Percentiles rank a stretch among this genome's conserved stretches.
Conservation (phyloP, 257 asterid genomes). For the Nicotiana tomentosiformis region DNA sequence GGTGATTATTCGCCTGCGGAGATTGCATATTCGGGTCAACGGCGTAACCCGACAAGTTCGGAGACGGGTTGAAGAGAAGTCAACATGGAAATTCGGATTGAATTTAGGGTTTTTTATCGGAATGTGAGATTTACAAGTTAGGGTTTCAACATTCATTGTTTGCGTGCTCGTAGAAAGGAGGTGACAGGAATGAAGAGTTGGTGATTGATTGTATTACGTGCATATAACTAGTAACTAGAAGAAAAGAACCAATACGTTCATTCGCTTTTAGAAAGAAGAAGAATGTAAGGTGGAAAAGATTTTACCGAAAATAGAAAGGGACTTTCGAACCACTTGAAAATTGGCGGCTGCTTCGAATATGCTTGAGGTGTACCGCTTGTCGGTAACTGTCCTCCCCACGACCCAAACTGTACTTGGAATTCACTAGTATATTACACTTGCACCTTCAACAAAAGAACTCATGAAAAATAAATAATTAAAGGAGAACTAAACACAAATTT, state of each 20-base stretch:
- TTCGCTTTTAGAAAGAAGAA: background rate
- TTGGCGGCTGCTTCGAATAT: slow-evolving; percentile 3
- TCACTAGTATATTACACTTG: too few species aligned
- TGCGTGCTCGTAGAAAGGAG: too few species aligned
- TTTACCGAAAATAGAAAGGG: background rate
- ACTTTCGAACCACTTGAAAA: background rate
- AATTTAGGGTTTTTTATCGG: slow-evolving; percentile 15
- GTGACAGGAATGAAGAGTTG: background rate
- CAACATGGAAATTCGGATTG: background rate
- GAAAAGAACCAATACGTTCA: background rate
- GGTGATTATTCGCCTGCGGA: background rate
- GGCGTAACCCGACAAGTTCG: background rate
- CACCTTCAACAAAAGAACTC: too few species aligned
- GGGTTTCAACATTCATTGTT: slow-evolving; percentile 43
- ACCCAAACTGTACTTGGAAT: too few species aligned
- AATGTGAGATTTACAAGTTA: slow-evolving; percentile 21
- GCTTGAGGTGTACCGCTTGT: background rate
- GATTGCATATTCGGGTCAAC: background rate
- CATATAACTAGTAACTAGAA: background rate
- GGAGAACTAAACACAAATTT: background rate
- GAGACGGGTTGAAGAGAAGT: background rate
- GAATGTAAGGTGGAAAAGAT: background rate
- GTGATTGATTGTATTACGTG: background rate
- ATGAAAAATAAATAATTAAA: too few species aligned
- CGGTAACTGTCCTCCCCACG: background rate